Evolutionary conservation across 2,329 filamentous ascomycete genomes (phyloP), one percentile per base, ranked within the genome.

Genomic region (Pseudogymnoascus sp.): DNA sequence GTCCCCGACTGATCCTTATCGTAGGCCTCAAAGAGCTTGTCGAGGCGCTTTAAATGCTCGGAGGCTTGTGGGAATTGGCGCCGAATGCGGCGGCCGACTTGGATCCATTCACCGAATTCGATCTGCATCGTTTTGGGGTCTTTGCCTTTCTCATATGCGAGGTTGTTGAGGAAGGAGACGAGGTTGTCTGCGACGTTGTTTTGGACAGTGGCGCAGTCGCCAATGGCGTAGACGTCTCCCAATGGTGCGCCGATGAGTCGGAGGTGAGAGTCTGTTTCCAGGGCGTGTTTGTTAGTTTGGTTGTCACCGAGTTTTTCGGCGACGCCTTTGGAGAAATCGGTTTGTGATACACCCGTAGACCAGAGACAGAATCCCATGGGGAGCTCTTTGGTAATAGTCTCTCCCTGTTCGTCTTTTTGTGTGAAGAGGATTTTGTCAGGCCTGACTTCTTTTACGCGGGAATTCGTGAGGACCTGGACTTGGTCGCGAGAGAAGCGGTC

Each of bases 301-400:
- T 78, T 76, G 4, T 88, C 80, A 15, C 84, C 85, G 2, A 99
- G 84, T 69, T 91, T 90, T n/a, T 83, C 78, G 2, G 92, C 87
- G 29, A 99, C 78, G 15, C 79, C 87, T 74, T 91, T 84, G 72
- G 85, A 89, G 67, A 99, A 86, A 27, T 89, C 83, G 4, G 91
- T 90, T 72, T 96, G 94, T 0, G 92, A 81, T 42, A 99, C 93
- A 65, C 94, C 94, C 0, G 94, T 99, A 0, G 94, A 97, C 94
- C 94, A 99, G 12, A 99, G 81, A 70, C 94, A 97, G 78, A 99
- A 96, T 29, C 92, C 94, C 80, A 91, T 92, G 0, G 94, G 93
- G 0, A 99, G 84, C 70, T 99, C 94, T 74, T 99, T 99, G 25
- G 86, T 89, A n/a, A 96, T 69, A 0, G 87, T 75, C 31, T 85